phyloP scores from a whole-genome alignment of 495 filamentous ascomycete species.

The Penicillium goetzii region DNA sequence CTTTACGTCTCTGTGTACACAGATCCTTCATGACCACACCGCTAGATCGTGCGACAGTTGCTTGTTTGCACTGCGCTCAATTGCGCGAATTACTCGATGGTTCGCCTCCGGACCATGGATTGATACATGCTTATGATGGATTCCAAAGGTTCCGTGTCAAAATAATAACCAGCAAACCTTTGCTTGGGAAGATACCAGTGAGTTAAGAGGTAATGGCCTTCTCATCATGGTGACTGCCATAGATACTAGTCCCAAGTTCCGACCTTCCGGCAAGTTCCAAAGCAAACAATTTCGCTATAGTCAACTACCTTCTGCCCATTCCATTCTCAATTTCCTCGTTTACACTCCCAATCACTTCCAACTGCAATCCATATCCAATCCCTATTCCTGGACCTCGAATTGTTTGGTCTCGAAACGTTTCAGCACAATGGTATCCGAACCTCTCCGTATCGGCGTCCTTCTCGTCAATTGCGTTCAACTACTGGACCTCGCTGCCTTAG shows the following conservation, averaged over 20 bases:
- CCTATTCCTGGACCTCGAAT: neutral
- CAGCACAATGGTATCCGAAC: slow-evolving; percentile 4
- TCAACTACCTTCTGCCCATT: neutral
- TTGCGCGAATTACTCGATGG: slow-evolving; percentile 6
- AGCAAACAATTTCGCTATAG: neutral
- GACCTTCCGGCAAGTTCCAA: neutral
- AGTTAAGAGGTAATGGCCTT: neutral
- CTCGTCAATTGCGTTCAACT: slow-evolving; percentile 48
- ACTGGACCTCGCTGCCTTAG: slow-evolving; percentile 53
- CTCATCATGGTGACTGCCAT: slow-evolving; percentile 1
- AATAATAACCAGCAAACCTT: neutral
- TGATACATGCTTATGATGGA: neutral
- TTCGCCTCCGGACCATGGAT: neutral
- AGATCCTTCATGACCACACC: neutral
- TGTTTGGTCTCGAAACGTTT: neutral
- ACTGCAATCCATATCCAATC: neutral
- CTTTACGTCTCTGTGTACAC: neutral
- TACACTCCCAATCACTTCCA: neutral
- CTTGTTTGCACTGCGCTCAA: slow-evolving; percentile 5
- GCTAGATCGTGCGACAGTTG: neutral
- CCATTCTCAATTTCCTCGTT: neutral
- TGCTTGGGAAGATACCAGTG: neutral
- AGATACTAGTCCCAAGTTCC: neutral
- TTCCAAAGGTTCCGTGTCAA: neutral
- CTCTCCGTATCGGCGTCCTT: slow-evolving; percentile 50